Evolutionary conservation across 1,284 basidiomycete species (phyloP).

Genomic region (Pisolithus thermaeus): DNA sequence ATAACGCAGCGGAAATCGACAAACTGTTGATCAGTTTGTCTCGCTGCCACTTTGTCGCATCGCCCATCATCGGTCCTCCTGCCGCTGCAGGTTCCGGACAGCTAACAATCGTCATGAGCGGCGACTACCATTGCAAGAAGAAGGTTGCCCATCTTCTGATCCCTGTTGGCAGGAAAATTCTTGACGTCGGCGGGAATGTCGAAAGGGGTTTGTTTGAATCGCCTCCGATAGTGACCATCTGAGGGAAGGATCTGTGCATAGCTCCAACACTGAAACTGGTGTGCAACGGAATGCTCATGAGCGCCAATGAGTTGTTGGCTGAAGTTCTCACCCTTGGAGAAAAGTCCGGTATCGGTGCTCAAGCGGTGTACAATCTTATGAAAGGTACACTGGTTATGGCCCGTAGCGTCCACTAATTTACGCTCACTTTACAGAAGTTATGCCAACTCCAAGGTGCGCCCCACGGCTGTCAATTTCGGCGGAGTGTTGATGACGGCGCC

Average conservation of each 20-base stretch:
- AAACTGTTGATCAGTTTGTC: conserved; percentile 55
- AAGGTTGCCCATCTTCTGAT: conserved; percentile 70
- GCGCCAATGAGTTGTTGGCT: conserved; percentile 70
- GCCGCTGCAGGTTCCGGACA: conserved; percentile 62
- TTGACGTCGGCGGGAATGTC: conserved; percentile 71
- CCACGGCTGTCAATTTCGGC: not conserved
- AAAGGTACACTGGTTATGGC: conserved; percentile 39
- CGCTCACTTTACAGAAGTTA: conserved; percentile 36
- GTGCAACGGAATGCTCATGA: conserved; percentile 67
- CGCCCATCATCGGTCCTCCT: conserved; percentile 78
- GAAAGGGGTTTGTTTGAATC: conserved; percentile 52
- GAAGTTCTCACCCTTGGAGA: conserved; percentile 84
- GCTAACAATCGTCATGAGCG: conserved; percentile 75
- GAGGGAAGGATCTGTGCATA: conserved; percentile 14
- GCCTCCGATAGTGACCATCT: no score
- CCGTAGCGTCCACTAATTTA: conserved; percentile 14
- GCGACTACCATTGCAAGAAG: conserved; percentile 82
- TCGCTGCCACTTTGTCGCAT: conserved; percentile 66
- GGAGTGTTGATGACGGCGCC: conserved; percentile 3
- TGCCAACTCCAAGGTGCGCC: conserved; percentile 54
- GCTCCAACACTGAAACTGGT: conserved; percentile 79
- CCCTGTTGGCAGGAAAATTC: conserved; percentile 74
- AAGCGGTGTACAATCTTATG: conserved; percentile 54
- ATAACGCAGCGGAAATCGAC: conserved; percentile 60
- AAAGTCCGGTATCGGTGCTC: conserved; percentile 74